These are phyloP conservation scores for Cercospora beticola DNA, from an alignment of 2,329 filamentous ascomycete species.

Conservation along the genomic window DNA sequence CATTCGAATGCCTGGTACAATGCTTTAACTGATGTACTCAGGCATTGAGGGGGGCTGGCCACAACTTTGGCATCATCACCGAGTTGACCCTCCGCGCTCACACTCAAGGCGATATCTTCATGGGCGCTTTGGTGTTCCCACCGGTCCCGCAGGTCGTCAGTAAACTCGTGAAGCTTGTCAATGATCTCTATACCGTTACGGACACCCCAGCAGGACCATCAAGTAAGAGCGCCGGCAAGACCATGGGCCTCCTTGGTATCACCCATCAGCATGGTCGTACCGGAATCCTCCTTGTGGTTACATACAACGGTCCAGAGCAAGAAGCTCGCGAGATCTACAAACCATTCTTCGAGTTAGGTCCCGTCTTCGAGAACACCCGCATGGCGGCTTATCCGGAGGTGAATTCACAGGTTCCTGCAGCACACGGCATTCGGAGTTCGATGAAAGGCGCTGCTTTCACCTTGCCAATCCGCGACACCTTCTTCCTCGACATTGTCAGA, in stretches of 20 bases:
- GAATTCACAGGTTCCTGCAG: not conserved
- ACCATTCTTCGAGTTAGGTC: not conserved
- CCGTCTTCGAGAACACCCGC: not conserved
- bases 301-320: not conserved
- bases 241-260: not conserved
- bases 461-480: not conserved
- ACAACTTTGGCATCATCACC: slow-evolving; percentile 49
- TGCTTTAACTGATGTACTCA: not conserved
- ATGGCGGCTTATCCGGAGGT: not conserved
- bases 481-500: not conserved
- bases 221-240: not conserved
- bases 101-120: slow-evolving; percentile 38
- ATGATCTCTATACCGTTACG: not conserved
- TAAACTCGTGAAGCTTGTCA: not conserved
- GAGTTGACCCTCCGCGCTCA: slow-evolving; percentile 46
- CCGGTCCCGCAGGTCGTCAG: slow-evolving; percentile 20
- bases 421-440: not conserved
- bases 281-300: not conserved
- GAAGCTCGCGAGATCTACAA: not conserved
- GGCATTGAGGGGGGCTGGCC: slow-evolving; percentile 45
- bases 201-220: not conserved
- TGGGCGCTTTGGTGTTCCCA: slow-evolving; percentile 41
- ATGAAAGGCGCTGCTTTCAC: not conserved
- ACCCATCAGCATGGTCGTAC: not conserved
- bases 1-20: not conserved